These are phyloP conservation scores for Elsinoe ampelina DNA, from an alignment of 2,329 filamentous ascomycete genomes.

Conservation along the genomic window DNA sequence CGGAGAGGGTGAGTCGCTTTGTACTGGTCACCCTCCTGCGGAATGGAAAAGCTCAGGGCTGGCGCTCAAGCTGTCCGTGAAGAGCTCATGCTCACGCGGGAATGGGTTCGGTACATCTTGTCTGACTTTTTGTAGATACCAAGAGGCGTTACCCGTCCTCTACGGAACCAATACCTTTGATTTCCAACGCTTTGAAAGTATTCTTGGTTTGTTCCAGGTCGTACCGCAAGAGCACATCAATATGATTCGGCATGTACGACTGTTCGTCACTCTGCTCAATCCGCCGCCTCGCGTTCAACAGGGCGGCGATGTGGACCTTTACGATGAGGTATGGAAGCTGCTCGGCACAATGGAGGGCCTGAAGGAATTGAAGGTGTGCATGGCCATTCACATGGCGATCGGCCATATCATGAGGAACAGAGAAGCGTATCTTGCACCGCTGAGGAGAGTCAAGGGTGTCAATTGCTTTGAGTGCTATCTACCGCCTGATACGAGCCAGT, in stretches of 20 bases:
- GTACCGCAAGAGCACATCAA: not conserved
- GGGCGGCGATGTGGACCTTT: not conserved
- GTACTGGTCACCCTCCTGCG: not conserved
- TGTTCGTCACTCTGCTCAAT: not conserved
- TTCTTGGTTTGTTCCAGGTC: not conserved
- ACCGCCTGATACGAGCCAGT: conserved; percentile 1
- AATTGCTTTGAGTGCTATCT: not conserved
- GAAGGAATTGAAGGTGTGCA: not conserved
- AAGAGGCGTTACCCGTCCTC: not conserved
- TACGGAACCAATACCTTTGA: not conserved
- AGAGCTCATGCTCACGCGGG: no score
- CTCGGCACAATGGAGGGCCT: not conserved
- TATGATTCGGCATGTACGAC: not conserved
- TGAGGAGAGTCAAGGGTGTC: not conserved
- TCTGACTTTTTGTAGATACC: conserved; percentile 1
- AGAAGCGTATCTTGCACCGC: not conserved
- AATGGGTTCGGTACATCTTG: no score
- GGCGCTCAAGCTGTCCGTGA: no score
- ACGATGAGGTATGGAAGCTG: not conserved
- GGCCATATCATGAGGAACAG: not conserved
- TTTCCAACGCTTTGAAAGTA: not conserved
- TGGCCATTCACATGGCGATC: conserved; percentile 1
- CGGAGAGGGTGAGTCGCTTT: not conserved
- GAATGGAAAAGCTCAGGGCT: no score
- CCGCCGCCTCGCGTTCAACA: not conserved